Conservation (phyloP, 2,329 filamentous ascomycete genomes). For the Cadophora malorum region DNA sequence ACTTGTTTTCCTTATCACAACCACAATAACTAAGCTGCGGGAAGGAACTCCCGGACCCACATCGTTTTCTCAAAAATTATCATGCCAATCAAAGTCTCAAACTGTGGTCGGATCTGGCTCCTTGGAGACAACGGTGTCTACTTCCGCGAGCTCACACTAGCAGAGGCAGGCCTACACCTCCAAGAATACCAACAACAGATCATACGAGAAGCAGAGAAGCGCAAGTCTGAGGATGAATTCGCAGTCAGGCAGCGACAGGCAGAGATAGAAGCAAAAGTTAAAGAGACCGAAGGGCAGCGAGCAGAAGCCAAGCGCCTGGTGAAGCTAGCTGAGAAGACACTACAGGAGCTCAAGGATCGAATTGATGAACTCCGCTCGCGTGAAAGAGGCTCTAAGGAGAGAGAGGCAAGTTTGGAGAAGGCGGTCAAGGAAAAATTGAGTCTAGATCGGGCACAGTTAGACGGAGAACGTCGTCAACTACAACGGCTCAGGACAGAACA, state of each 20-base stretch:
- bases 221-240: neutral
- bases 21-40: neutral
- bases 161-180: neutral
- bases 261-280: neutral
- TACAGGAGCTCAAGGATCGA: no score
- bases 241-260: no score
- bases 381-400: neutral
- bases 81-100: conserved; percentile 3
- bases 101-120: neutral
- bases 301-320: neutral
- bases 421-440: neutral
- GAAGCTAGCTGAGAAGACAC: neutral
- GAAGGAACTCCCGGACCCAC: no score
- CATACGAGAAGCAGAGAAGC: neutral
- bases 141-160: neutral
- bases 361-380: neutral
- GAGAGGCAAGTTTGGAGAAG: neutral
- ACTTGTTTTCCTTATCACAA: no score
- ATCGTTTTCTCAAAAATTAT: neutral
- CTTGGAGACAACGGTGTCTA: neutral
- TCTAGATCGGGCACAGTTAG: neutral
- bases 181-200: neutral
- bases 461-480: neutral
- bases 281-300: neutral
- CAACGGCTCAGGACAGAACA: no score